Conservation (phyloP, 805 yeast species). For the Candida railenensis region DNA sequence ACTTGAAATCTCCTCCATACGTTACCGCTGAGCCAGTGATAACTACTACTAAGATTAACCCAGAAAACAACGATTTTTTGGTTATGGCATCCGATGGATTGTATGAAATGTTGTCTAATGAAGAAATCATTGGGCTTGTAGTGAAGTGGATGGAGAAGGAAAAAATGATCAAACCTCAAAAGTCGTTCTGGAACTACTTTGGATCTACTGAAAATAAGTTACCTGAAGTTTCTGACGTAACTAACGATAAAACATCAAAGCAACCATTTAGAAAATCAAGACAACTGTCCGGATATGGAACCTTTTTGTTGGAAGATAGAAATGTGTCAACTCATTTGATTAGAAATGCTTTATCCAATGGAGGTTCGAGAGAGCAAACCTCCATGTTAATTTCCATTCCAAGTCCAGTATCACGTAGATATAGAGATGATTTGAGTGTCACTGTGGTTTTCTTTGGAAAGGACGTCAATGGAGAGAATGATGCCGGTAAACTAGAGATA, state of each 20-base stretch:
- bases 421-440: constrained; percentile 94
- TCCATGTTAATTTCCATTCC: constrained; percentile 89
- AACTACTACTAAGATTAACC: constrained; percentile 73
- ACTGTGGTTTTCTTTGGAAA: constrained; percentile 92
- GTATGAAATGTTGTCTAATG: constrained; percentile 87
- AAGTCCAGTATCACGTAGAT: constrained; percentile 83
- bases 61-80: constrained; percentile 75
- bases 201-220: constrained; percentile 46
- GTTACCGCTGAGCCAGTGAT: constrained; percentile 96
- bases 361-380: constrained; percentile 86
- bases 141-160: constrained; percentile 89
- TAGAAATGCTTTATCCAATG: constrained; percentile 84
- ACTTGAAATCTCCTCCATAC: constrained; percentile 87
- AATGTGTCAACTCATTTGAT: constrained; percentile 92
- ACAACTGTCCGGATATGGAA: constrained; percentile 25
- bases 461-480: constrained; percentile 38
- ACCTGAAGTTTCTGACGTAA: constrained; percentile 64
- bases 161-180: constrained; percentile 54
- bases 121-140: constrained; percentile 88
- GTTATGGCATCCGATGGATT: constrained; percentile 95
- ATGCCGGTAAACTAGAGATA: constrained; percentile 51
- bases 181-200: constrained; percentile 45
- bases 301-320: constrained; percentile 70
- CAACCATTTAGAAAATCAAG: constrained; percentile 68
- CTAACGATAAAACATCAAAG: constrained; percentile 60